phyloP scores from a whole-genome alignment of 2,329 filamentous ascomycete species.

The Curvularia spicifera region DNA sequence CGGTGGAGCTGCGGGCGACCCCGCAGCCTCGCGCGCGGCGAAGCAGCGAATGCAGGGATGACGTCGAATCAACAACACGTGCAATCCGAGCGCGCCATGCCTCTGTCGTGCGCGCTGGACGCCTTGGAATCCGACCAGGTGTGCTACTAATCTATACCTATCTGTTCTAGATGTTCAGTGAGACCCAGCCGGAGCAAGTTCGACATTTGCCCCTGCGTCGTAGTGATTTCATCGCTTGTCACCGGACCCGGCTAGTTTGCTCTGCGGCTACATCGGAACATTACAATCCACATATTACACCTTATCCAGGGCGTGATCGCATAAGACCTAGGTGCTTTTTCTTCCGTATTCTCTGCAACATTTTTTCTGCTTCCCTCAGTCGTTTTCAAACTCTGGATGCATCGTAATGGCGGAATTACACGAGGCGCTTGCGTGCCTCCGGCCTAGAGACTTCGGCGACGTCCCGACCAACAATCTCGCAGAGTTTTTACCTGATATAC shows the following conservation, averaged over 20 bases:
- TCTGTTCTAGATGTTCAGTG: background rate
- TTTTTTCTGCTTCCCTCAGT: background rate
- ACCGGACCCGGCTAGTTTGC: conserved; percentile 19
- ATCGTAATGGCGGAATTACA: conserved; percentile 50
- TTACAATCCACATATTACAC: conserved; percentile 8
- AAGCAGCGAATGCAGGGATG: conserved; percentile 21
- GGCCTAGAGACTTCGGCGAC: conserved; percentile 54
- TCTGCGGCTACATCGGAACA: conserved; percentile 25
- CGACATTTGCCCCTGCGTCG: background rate
- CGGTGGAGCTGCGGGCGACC: conserved; percentile 20
- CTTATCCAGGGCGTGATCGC: conserved; percentile 1
- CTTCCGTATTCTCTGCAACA: background rate
- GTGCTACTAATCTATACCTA: background rate
- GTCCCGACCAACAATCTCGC: conserved; percentile 53
- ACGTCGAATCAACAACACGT: conserved; percentile 21
- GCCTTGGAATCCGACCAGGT: conserved; percentile 9
- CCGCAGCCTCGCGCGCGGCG: conserved; percentile 12
- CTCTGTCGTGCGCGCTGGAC: background rate
- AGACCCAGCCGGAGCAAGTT: background rate
- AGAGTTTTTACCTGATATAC: conserved; percentile 50
- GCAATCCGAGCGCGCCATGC: background rate
- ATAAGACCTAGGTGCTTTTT: conserved; percentile 1
- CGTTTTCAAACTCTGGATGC: background rate
- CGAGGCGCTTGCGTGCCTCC: conserved; percentile 53
- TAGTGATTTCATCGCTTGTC: conserved; percentile 27